A percentile compares a stretch with the other conserved stretches of the same genome.
Conservation (phyloP, 2,329 filamentous ascomycete genomes). For the Cercospora nicotianae region DNA sequence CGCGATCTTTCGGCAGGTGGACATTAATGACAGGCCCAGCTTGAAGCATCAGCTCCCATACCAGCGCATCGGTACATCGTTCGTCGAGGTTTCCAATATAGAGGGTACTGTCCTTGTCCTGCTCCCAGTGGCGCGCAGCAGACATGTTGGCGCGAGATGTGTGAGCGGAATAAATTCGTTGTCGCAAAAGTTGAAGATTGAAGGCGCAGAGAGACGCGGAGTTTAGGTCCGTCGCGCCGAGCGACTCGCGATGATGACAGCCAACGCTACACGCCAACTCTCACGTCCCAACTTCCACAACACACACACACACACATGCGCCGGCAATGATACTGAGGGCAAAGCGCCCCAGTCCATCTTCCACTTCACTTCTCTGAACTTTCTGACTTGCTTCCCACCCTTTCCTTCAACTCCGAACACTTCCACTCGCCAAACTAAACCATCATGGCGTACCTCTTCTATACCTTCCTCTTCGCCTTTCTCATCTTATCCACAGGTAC, state of each 20-base stretch:
- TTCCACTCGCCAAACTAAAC: neutral
- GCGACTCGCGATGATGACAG: neutral
- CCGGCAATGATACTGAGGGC: constrained; percentile 16
- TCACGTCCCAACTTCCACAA: neutral
- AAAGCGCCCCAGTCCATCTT: constrained; percentile 4
- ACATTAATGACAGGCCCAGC: constrained; percentile 97
- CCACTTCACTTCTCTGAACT: neutral
- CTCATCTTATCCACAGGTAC: constrained; percentile 70
- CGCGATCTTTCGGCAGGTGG: constrained; percentile 95
- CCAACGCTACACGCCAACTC: neutral
- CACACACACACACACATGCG: constrained; percentile 6
- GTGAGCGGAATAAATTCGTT: neutral
- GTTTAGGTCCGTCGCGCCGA: neutral
- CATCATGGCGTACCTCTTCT: constrained; percentile 76
- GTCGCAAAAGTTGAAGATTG: constrained; percentile 10
- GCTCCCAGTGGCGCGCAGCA: constrained; percentile 76
- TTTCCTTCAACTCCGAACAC: neutral
- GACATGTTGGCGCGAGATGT: constrained; percentile 53
- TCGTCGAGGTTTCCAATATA: constrained; percentile 99
- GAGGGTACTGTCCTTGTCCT: constrained; percentile 97
- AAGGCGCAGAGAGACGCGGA: neutral
- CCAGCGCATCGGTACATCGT: constrained; percentile 81
- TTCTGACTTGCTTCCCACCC: neutral
- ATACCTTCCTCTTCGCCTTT: constrained; percentile 69
- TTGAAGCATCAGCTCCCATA: constrained; percentile 98